phyloP scores from a whole-genome alignment of 2,329 filamentous ascomycete species.

The Ramichloridium luteum region DNA sequence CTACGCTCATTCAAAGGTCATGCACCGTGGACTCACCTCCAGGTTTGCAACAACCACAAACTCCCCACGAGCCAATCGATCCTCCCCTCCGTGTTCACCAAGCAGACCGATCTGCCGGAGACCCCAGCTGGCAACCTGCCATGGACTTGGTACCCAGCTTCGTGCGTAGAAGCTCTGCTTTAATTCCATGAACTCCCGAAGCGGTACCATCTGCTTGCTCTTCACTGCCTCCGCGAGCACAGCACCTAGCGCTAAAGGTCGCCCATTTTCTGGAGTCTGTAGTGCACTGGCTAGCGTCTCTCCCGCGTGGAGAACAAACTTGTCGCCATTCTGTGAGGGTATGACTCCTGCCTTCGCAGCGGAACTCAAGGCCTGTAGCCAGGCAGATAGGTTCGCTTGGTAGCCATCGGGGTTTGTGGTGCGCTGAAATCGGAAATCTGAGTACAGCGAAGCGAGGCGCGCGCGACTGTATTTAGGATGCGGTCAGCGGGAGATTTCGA shows the following conservation, averaged over 20 bases:
- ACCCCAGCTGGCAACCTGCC: conserved; percentile 63
- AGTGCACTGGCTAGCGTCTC: conserved; percentile 58
- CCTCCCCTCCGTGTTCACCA: conserved; percentile 22
- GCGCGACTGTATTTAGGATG: conserved; percentile 38
- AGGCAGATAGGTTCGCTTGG: conserved; percentile 64
- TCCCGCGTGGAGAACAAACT: conserved; percentile 40
- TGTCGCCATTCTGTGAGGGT: conserved; percentile 32
- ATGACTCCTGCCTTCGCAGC: conserved; percentile 54
- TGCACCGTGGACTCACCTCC: conserved; percentile 32
- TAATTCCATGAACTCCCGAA: conserved; percentile 54
- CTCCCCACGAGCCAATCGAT: conserved; percentile 47
- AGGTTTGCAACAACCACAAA: conserved; percentile 56
- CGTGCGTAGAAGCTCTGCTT: conserved; percentile 60
- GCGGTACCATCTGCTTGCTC: conserved; percentile 55
- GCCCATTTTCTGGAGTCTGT: conserved; percentile 65
- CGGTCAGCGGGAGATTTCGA: conserved; percentile 4
- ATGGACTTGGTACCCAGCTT: conserved; percentile 57
- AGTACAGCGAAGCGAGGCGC: conserved; percentile 75
- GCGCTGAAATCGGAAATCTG: conserved; percentile 65
- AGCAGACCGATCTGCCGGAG: conserved; percentile 48
- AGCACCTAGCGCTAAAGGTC: conserved; percentile 65
- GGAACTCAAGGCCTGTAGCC: conserved; percentile 61
- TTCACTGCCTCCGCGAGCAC: conserved; percentile 66
- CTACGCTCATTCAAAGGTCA: not conserved
- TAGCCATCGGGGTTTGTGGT: conserved; percentile 77